Base-by-base conservation (phyloP, 164 flowering plant genomes). In the Litsea cubeba region DNA sequence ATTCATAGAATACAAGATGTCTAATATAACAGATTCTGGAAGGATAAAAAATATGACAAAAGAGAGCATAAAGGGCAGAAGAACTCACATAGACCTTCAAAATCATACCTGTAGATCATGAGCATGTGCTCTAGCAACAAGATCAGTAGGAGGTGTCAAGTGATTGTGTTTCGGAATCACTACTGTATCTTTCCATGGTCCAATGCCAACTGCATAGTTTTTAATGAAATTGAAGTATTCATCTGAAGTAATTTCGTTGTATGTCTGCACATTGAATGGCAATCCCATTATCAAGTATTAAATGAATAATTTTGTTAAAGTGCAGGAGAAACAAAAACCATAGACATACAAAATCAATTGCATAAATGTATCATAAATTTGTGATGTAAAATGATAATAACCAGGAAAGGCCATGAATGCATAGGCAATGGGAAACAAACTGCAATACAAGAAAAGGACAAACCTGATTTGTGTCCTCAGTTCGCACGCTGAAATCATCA, bases 401-500 rank as follows among this genome's bases (percentile, higher is more conserved):
- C 12, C 60, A 54, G 17, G 12, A 54, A 15, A 54, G 8, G 46
- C n/a, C 7, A 20, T 54, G n/a, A 54, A 54, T 54, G 60, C 60
- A 40, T 40, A 11, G 2, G 46, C 10, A 1, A 17, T 25, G 11
- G 11, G 30, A 65, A 65, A 65, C 14, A 14, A 26, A 18, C 28
- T 11, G 17, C 40, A 65, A 50, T 25, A 8, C 46, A 40, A 3
- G 49, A 18, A 7, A 54, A 54, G 65, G 35, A 50, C 7, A 46
- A 75, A 96, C 99, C 99, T 94, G 98, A 78, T 92, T 90, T 60
- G 98, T 94, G 79, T 94, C 99, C 75, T 91, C 88, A 46, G 97
- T 94, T 74, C 85, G 91, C 0, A 86, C 65, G 4, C 80, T 85
- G 20, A 87, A 76, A 70, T 92, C 95, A 82, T 92, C 97, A 65